Evolutionary conservation across 1,284 basidiomycete species (phyloP).

Genomic region (Fomitopsis schrenkii): DNA sequence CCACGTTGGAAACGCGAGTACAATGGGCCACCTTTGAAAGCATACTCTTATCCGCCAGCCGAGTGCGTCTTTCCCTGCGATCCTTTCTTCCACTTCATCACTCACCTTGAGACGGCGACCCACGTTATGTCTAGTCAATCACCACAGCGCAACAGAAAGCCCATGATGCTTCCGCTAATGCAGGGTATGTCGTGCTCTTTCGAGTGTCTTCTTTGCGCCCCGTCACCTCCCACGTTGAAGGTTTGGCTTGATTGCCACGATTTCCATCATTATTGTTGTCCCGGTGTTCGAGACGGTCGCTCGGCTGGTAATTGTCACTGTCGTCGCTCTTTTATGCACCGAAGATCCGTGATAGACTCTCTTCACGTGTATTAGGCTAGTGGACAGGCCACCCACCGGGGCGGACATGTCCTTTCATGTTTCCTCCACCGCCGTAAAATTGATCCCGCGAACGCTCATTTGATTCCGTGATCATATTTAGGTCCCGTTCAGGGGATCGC

Average conservation of each 20-base stretch:
- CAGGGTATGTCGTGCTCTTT: conserved; percentile 31
- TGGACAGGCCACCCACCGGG: neutral
- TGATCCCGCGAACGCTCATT: conserved; percentile 23
- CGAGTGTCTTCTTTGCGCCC: neutral
- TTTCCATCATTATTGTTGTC: conserved; percentile 1
- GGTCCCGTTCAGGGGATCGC: conserved; percentile 41
- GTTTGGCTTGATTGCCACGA: neutral
- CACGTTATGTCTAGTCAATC: conserved; percentile 57
- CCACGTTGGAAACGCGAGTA: conserved; percentile 40
- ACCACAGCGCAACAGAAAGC: conserved; percentile 49
- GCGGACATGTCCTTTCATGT: neutral
- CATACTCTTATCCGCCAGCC: conserved; percentile 25
- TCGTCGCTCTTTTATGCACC: conserved; percentile 4
- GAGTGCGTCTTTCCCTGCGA: conserved; percentile 27
- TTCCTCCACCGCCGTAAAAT: neutral
- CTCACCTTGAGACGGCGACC: conserved; percentile 16
- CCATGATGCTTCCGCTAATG: conserved; percentile 28
- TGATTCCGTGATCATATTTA: conserved; percentile 16
- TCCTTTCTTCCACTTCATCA: conserved; percentile 22
- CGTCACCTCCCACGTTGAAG: conserved; percentile 2
- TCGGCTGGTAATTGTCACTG: conserved; percentile 3
- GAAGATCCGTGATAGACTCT: conserved; percentile 10
- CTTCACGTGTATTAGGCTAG: conserved; percentile 16
- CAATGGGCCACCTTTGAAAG: conserved; percentile 30
- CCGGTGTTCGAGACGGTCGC: neutral